Conservation (phyloP, 73 alveolate genomes). For the Halteria grandinella region DNA sequence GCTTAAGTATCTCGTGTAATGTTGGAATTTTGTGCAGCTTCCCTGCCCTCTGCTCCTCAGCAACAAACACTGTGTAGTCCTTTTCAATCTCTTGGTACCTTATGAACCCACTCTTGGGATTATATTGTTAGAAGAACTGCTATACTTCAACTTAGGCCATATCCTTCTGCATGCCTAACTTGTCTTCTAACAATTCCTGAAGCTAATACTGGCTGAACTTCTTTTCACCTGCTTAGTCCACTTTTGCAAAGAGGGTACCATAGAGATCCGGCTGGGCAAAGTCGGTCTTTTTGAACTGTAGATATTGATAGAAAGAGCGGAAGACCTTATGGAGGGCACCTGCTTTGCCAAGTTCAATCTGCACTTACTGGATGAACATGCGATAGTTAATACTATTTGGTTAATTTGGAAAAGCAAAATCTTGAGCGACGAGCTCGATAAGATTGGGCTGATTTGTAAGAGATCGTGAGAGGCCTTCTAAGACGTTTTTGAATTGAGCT, state of each 20-base stretch:
- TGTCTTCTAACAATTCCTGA: no score
- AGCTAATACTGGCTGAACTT: neutral
- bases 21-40: no score
- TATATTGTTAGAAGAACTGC: constrained; percentile 9
- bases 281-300: constrained; percentile 28
- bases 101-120: constrained; percentile 18
- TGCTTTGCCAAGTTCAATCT: neutral
- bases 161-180: no score
- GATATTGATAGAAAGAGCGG: constrained; percentile 17
- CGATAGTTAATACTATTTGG: neutral
- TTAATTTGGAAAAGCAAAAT: neutral
- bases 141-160: neutral
- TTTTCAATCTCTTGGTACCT: constrained; percentile 8
- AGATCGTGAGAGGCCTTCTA: constrained; percentile 3
- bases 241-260: neutral
- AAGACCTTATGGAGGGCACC: neutral
- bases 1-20: neutral
- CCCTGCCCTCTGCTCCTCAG: constrained; percentile 4
- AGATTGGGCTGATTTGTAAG: neutral
- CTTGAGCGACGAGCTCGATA: constrained; percentile 20
- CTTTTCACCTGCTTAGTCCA: neutral
- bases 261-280: constrained; percentile 9
- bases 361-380: constrained; percentile 4
- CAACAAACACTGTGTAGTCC: constrained; percentile 20
- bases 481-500: constrained; percentile 17